Evolutionary conservation across 2,329 filamentous ascomycete species (phyloP).

Genomic region (Emmonsiellopsis sp.): DNA sequence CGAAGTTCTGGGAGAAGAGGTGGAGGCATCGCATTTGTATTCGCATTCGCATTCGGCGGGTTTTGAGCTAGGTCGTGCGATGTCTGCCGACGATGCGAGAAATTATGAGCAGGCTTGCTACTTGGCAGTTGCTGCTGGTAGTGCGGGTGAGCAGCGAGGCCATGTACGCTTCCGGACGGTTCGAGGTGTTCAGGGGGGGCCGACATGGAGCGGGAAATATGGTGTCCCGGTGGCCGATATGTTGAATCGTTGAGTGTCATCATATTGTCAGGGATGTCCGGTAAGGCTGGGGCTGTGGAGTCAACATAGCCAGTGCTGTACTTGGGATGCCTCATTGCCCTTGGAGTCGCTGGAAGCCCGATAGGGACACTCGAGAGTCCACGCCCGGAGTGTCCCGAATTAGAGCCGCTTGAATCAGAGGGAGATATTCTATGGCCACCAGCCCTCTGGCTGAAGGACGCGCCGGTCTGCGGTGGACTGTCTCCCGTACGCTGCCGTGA

Average conservation of each 20-base stretch:
- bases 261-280: slow-evolving; percentile 44
- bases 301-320: slow-evolving; percentile 43
- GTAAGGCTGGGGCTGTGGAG: slow-evolving; percentile 44
- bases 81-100: slow-evolving; percentile 22
- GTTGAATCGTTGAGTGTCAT: slow-evolving; percentile 24
- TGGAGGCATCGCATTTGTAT: slow-evolving; percentile 21
- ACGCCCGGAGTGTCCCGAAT: slow-evolving; percentile 31
- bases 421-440: slow-evolving; percentile 29
- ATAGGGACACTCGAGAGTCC: slow-evolving; percentile 46
- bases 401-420: slow-evolving; percentile 28
- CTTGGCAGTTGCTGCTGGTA: slow-evolving; percentile 32
- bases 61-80: slow-evolving; percentile 14
- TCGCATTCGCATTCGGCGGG: neutral
- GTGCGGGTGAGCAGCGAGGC: slow-evolving; percentile 31
- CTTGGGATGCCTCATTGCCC: slow-evolving; percentile 75
- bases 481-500: slow-evolving; percentile 33
- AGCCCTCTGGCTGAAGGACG: slow-evolving; percentile 23
- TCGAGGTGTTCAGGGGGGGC: slow-evolving; percentile 23
- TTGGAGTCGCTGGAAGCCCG: slow-evolving; percentile 81
- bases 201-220: slow-evolving; percentile 30
- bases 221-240: slow-evolving; percentile 28
- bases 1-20: slow-evolving; percentile 52
- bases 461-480: slow-evolving; percentile 29
- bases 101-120: slow-evolving; percentile 24
- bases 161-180: slow-evolving; percentile 21